Evolutionary conservation across 1,284 basidiomycete genomes (phyloP).

Genomic region (Pholiota adiposa): DNA sequence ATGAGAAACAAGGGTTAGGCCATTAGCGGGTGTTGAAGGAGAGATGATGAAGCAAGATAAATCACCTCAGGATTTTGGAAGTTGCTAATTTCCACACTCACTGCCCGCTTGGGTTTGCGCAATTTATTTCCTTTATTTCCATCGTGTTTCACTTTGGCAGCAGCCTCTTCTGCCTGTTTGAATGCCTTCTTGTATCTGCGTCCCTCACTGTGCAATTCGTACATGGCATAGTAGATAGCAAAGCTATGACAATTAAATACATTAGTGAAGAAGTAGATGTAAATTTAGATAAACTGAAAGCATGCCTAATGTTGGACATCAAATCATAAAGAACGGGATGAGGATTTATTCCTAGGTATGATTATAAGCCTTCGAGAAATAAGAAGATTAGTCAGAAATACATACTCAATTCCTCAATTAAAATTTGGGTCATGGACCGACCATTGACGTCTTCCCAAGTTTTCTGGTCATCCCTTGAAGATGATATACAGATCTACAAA

Average conservation of each 20-base stretch:
- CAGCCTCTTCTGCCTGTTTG: neutral
- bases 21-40: neutral
- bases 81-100: neutral
- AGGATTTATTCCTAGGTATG: neutral
- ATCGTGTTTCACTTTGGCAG: neutral
- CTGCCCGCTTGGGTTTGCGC: neutral
- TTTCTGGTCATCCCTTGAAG: conserved; percentile 5
- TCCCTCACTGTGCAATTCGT: neutral
- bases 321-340: neutral
- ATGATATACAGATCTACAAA: conserved; percentile 6
- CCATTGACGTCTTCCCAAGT: conserved; percentile 5
- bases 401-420: neutral
- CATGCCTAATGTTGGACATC: conserved; percentile 1
- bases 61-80: conserved; percentile 3
- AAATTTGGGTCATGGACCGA: neutral
- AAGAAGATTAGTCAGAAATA: neutral
- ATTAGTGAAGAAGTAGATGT: too few species aligned
- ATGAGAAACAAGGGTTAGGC: neutral
- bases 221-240: neutral
- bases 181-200: neutral
- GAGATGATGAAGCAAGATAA: neutral
- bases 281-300: neutral
- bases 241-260: neutral
- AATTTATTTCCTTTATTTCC: neutral
- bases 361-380: neutral